Base-by-base conservation (phyloP, 1,139 yeast species). In the Yamadazyma taylorii region DNA sequence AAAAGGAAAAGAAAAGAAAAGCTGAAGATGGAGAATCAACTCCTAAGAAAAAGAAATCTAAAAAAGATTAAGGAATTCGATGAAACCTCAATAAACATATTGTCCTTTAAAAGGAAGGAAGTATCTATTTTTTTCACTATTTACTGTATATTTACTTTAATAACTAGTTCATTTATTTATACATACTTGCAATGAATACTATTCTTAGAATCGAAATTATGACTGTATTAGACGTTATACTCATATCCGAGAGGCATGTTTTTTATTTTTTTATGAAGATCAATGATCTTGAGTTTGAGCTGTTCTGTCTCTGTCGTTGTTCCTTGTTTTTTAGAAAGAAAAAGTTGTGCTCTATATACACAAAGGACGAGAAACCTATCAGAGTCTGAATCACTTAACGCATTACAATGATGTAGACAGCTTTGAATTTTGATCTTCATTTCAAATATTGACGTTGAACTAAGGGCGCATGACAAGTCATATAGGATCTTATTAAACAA, bases 21-120 rank as follows among this genome's bases (percentile, higher is more conserved):
- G 83, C 79, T 41, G 83, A 77, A 39, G 83, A 78, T 38, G 78
- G 66, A 34, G 82, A 73, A 44, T 75, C 73, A 48, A 72, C 69
- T 45, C 75, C 73, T 50, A 73, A 73, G 58, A 58, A 60, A 56
- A 63, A 63, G 47, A 60, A 63, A 50, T 53, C 63, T 22, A 78
- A 79, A 70, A 49, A 48, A 38, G 52, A 48, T 34, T 47, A 41
- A 21, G 10, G 5, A 8, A 11, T 22, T 22, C 24, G 24, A 22
- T 22, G 11, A 11, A 22, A 22, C 24, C 24, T 8, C 24, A 8
- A 22, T 22, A 22, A 8, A 11, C 24, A 22, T 22, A 22, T 8
- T n/a, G n/a, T n/a, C n/a, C n/a, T n/a, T n/a, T n/a, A 16, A 9
- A n/a, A 24, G 9, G 28, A n/a, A 24, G 11, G 17, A 26, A 12